phyloP scores from a whole-genome alignment of 176 grass and related monocot species.

The Tillandsia leiboldiana region DNA sequence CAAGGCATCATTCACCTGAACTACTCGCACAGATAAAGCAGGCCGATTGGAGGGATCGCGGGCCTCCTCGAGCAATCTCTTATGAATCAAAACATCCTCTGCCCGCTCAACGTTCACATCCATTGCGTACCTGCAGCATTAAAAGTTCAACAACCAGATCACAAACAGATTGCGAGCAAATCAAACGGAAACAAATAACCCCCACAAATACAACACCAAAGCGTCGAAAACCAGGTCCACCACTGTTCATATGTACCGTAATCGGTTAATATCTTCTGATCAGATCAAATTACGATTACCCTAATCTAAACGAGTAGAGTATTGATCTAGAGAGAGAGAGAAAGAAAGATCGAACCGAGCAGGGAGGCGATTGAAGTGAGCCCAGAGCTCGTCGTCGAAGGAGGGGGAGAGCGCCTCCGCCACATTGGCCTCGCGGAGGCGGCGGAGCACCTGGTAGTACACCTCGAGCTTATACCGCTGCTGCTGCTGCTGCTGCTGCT shows the following conservation, averaged over 20 bases:
- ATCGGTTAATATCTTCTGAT: background rate
- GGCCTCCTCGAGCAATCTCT: conserved; percentile 28
- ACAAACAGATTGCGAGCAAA: conserved; percentile 1
- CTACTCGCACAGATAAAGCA: conserved; percentile 18
- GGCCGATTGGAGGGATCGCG: conserved; percentile 15
- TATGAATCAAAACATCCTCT: conserved; percentile 35
- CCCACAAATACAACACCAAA: background rate
- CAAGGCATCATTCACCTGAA: background rate
- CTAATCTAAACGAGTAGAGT: background rate
- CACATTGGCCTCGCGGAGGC: conserved; percentile 3
- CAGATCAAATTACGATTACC: background rate
- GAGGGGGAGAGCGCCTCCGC: conserved; percentile 10
- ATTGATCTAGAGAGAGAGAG: background rate
- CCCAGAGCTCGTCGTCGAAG: conserved; percentile 24
- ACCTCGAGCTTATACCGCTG: conserved; percentile 9
- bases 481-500: background rate
- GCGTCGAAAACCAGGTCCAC: background rate
- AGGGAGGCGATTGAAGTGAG: conserved; percentile 25
- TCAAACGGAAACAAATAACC: background rate
- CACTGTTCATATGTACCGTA: background rate
- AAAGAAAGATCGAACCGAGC: conserved; percentile 9
- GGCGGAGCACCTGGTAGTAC: conserved; percentile 22
- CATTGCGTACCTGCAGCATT: conserved; percentile 25
- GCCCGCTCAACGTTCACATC: conserved; percentile 38
- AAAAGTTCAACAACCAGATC: background rate